A percentile compares a stretch with the other conserved stretches of the same genome.
Evolutionary conservation across 441 rosid species (phyloP).

Genomic region (Gossypium trilobum): DNA sequence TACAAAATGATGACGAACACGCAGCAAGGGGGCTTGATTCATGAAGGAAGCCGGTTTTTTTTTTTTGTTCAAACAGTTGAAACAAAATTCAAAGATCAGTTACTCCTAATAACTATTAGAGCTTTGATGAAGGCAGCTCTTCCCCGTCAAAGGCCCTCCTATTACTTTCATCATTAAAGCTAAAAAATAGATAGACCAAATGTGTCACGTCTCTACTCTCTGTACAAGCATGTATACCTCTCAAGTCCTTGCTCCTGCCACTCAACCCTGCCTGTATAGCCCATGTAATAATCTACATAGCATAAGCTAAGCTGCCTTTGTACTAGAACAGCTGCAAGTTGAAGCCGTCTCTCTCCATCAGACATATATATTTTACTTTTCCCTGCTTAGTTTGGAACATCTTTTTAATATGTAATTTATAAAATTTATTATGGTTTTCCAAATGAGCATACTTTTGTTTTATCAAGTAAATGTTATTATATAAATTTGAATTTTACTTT

Average conservation of each 20-base stretch:
- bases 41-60: not conserved
- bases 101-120: not conserved
- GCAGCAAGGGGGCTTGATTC: not conserved
- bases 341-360: not conserved
- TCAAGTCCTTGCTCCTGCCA: not conserved
- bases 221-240: not conserved
- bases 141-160: not conserved
- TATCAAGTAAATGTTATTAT: not conserved
- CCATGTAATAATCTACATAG: not conserved
- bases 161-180: not conserved
- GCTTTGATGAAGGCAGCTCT: not conserved
- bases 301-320: not conserved
- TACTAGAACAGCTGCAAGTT: not conserved
- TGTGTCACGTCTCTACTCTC: not conserved
- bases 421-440: not conserved
- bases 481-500: not conserved
- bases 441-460: not conserved
- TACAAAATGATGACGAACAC: not conserved
- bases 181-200: not conserved
- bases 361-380: not conserved
- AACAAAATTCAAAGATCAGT: not conserved
- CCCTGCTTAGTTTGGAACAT: not conserved
- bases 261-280: not conserved
- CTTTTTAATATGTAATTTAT: not conserved
- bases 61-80: too few species aligned